These are phyloP conservation scores for Colletotrichum tamarilloi DNA, from an alignment of 2,329 filamentous ascomycete genomes.

Conservation along the genomic window DNA sequence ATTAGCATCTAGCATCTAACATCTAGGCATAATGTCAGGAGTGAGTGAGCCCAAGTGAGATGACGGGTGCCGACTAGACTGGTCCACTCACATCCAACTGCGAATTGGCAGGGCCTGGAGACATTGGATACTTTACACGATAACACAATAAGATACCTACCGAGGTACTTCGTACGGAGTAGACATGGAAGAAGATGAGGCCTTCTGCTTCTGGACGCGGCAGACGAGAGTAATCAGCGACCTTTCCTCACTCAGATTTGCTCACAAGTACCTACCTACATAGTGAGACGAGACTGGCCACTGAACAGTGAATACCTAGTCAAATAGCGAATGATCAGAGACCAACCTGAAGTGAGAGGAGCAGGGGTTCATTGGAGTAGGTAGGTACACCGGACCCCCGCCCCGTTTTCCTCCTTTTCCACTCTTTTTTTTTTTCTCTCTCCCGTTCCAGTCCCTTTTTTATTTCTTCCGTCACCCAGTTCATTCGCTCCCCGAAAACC, in stretches of 20 bases:
- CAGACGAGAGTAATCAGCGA: background rate
- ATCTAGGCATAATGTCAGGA: background rate
- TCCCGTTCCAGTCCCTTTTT: background rate
- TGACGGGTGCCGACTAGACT: background rate
- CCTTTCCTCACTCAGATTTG: too few relatives aligned
- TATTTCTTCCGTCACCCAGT: background rate
- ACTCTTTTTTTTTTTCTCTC: background rate
- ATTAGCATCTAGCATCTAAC: background rate
- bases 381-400: background rate
- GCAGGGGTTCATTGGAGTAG: background rate
- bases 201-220: background rate
- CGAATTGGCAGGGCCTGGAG: slow-evolving; percentile 2
- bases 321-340: too few relatives aligned
- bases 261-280: too few relatives aligned
- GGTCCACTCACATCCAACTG: background rate
- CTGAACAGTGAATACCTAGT: too few relatives aligned
- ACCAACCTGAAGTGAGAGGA: too few relatives aligned
- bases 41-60: background rate
- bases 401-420: background rate
- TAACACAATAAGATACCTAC: too few relatives aligned
- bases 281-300: too few relatives aligned
- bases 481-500: background rate
- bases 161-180: too few relatives aligned
- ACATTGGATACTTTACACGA: background rate
- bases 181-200: too few relatives aligned